Base-by-base conservation (phyloP, 352 stramenopile genomes). In the Globisporangium cederbergense region DNA sequence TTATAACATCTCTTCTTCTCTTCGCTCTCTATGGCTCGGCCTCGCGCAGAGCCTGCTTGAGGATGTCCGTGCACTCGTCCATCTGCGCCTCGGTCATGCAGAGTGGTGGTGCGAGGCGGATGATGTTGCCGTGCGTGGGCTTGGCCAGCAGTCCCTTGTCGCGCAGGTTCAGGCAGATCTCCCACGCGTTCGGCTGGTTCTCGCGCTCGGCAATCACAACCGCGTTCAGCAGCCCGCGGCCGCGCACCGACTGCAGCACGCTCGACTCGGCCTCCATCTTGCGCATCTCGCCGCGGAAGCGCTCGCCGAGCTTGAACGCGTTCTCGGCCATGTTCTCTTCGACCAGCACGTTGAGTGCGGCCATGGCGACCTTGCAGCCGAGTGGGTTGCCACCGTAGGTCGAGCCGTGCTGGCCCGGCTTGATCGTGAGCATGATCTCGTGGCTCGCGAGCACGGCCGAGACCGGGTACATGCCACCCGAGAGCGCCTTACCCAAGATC, bases 121-220 rank as follows among this genome's bases (percentile, higher is more conserved):
- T 99, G 74, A 99, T 98, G 80, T 99, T 98, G 66, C 94, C 96
- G 74, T 99, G 98, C 49, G 98, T 99, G 16, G 97, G 98, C 81
- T 99, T 99, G 54, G 98, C 97, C 32, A 99, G 80, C 38, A 99
- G 73, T 1, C 98, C 97, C 70, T 97, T 90, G 65, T 99, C 81
- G 67, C 86, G 95, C 75, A 99, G 86, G 56, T 90, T 87, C 54
- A 99, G 71, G 74, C 98, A 99, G 20, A 99, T 82, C 56, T 99
- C 84, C 90, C 93, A 98, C 18, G 97, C 97, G 68, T 86, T 74
- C 34, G 79, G 73, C 62, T 93, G 90, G 62, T 90, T 89, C 47
- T 93, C 73, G 60, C 97, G 85, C 63, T 95, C 86, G 45, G 89
- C 89, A 76, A 99, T 98, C 36, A 99, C 93, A 65, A 99, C 97